A percentile compares a stretch with the other conserved stretches of the same genome.
These are phyloP conservation scores for Talaromyces sp. DNA, from an alignment of 2,329 filamentous ascomycete species.

Conservation along the genomic window DNA sequence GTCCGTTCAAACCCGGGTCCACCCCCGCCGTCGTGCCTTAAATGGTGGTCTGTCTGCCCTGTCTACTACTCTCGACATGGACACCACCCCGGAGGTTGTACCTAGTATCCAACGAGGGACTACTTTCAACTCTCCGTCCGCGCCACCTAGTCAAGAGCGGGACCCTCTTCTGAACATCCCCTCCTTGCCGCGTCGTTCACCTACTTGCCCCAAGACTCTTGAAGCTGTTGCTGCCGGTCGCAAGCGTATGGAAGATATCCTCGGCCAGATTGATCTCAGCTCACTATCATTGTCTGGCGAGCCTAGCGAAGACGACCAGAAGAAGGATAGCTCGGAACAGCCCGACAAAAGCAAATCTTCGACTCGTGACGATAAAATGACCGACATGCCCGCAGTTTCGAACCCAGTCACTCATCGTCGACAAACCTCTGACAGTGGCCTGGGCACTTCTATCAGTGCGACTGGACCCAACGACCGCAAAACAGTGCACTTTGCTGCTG, in stretches of 20 bases:
- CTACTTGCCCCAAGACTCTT: slow-evolving; percentile 51
- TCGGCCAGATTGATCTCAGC: slow-evolving; percentile 61
- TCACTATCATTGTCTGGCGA: slow-evolving; percentile 39
- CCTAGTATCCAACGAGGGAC: slow-evolving; percentile 60
- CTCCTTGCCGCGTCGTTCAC: slow-evolving; percentile 58
- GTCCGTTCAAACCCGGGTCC: slow-evolving; percentile 24
- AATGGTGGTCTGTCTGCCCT: slow-evolving; percentile 23
- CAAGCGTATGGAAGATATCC: slow-evolving; percentile 62
- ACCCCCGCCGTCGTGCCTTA: slow-evolving; percentile 33
- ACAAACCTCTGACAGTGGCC: slow-evolving; percentile 78
- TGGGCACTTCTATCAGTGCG: slow-evolving; percentile 74
- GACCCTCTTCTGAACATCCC: slow-evolving; percentile 40
- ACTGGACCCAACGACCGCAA: slow-evolving; percentile 14
- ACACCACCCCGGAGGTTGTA: slow-evolving; percentile 15
- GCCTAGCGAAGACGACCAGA: neutral
- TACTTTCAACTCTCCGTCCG: slow-evolving; percentile 51
- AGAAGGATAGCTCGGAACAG: neutral
- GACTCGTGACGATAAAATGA: slow-evolving; percentile 41
- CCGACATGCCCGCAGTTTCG: slow-evolving; percentile 34
- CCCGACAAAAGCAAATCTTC: slow-evolving; percentile 17
- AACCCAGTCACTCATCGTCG: slow-evolving; percentile 38
- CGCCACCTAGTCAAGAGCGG: slow-evolving; percentile 33
- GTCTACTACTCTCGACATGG: slow-evolving; percentile 17
- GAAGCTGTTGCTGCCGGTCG: slow-evolving; percentile 66
- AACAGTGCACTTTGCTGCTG: neutral